Evolutionary conservation across 2,329 filamentous ascomycete genomes (phyloP), one percentile per base, ranked within the genome.

Genomic region (Grosmannia serpens): DNA sequence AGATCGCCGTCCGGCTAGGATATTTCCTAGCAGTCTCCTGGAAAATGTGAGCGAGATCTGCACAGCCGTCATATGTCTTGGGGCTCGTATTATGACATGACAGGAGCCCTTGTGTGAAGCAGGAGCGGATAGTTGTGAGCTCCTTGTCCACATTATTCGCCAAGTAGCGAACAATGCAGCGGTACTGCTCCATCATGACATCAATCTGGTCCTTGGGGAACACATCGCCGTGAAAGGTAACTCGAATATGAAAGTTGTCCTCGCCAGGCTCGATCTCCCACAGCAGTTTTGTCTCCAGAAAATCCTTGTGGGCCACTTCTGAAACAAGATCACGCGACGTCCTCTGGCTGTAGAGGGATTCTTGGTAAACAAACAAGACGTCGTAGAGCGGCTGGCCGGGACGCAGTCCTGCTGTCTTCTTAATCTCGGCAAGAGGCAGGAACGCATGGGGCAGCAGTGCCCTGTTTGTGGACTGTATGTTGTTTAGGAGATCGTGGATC

Each of bases 301-400:
- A 81, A 67, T 96, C 91, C 6, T 78, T 70, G 56, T 87, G 83
- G 29, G 79, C 77, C 0, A 81, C 68, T 58, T 90, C 75, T 11
- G 66, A 69, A 0, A 92, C 73, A 2, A 68, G 41, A 3, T 70
- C 64, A 1, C 27, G 47, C 1, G 50, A 35, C 33, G 62, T 22
- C 49, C 56, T 55, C 29, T 62, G 65, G 64, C 65, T 73, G 66
- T 74, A 71, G 1, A 87, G 73, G 0, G 85, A 87, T 66, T 95
- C 86, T 65, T 96, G 91, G 77, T 91, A 96, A 0, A 91, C 85
- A 65, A 95, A 86, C 0, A 96, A 74, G 0, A 85, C 79, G 64
- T 95, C 88, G 64, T 92, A 96, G 0, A 95, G 70, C 1, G 72
- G 71, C 46, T 82, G 77, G 1, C 78, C 74, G 0, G 82, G 75